Conservation (phyloP, 345 rosid genomes). For the Syzygium jambos region DNA sequence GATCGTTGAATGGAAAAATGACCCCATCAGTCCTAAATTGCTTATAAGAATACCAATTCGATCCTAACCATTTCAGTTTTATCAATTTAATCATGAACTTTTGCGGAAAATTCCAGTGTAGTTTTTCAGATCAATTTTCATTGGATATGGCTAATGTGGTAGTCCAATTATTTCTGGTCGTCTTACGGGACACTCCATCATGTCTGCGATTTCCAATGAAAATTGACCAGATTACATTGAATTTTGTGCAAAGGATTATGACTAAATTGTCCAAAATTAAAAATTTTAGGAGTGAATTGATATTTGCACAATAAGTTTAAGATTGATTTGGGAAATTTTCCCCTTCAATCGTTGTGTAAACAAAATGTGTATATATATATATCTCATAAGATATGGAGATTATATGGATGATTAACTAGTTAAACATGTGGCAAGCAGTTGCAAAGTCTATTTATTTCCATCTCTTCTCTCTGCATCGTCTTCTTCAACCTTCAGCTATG, state of each 20-base stretch:
- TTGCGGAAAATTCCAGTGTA: not conserved
- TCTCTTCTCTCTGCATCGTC: too few species aligned
- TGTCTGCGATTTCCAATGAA: rapidly evolving
- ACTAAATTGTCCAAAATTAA: not conserved
- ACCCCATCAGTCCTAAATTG: not conserved
- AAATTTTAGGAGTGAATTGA: rapidly evolving
- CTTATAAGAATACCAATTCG: too few species aligned
- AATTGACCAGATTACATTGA: not conserved
- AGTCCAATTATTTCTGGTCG: not conserved
- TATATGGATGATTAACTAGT: not conserved
- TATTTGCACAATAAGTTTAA: not conserved
- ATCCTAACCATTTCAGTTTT: not conserved
- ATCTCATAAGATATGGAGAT: not conserved
- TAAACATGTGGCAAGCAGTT: not conserved
- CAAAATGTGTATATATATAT: not conserved
- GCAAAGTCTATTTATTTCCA: too few species aligned
- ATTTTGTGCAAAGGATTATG: not conserved
- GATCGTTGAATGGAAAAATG: not conserved
- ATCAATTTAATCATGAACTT: not conserved
- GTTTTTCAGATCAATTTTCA: not conserved
- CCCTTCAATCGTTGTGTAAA: not conserved
- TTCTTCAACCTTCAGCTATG: too few species aligned
- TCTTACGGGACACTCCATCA: rapidly evolving
- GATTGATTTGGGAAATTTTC: not conserved
- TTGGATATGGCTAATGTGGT: rapidly evolving